Conservation (phyloP, 148 eudicot genomes). For the Camellia granthamiana region DNA sequence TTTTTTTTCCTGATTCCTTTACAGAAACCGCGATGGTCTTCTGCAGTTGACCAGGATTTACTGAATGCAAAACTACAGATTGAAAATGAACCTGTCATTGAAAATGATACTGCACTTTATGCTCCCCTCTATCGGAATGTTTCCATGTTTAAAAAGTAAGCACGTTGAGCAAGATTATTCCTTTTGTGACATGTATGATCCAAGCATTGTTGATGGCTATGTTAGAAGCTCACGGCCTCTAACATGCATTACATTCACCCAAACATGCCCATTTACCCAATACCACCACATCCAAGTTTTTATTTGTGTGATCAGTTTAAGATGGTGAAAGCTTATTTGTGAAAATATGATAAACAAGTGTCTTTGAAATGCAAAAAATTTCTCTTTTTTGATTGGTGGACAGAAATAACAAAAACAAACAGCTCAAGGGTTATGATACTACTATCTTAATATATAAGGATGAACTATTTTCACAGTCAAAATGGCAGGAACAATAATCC, state of each 20-base stretch:
- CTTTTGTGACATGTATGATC: not conserved
- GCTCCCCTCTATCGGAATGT: conserved; percentile 40
- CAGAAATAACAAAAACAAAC: not conserved
- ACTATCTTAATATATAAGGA: not conserved
- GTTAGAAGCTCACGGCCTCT: not conserved
- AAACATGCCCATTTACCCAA: not conserved
- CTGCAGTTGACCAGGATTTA: conserved; percentile 37
- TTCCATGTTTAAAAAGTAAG: conserved; percentile 46
- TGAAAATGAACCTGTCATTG: conserved; percentile 28
- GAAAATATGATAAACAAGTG: not conserved
- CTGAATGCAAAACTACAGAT: conserved; percentile 31
- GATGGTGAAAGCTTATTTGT: not conserved
- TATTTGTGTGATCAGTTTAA: not conserved
- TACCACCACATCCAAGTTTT: not conserved
- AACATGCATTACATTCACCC: not conserved
- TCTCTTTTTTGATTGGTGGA: not conserved
- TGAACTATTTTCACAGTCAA: not conserved
- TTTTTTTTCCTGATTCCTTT: not conserved
- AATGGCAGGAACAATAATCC: not conserved
- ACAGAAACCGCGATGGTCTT: conserved; percentile 46
- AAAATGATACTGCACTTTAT: conserved; percentile 31
- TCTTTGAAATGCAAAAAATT: not conserved
- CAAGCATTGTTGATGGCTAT: not conserved
- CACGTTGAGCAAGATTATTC: conserved; percentile 4
- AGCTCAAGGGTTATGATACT: not conserved